Evolutionary conservation across 495 filamentous ascomycete species (phyloP), one percentile per base, ranked within the genome.

Genomic region (Penicillium fimorum): DNA sequence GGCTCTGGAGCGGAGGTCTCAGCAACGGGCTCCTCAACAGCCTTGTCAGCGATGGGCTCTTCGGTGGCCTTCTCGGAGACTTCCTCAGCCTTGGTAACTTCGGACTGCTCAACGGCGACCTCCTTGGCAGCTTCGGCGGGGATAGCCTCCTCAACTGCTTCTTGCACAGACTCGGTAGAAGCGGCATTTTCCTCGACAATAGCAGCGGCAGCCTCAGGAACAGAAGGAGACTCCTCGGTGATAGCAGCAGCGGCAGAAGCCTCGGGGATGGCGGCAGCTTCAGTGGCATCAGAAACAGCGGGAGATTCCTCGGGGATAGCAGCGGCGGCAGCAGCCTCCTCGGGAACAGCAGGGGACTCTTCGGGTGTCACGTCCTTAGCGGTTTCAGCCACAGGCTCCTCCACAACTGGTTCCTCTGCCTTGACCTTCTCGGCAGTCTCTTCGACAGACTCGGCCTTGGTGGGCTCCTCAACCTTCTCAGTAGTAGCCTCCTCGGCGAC

Each of bases 351-450:
- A 30, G 37, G 13, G 25, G 59, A 30, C 29, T 53, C 53, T 40
- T 59, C 37, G 27, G 45, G 37, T 13, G 33, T 37, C 4, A 25
- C 13, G 15, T 59, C 59, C 18, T 58, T 30, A 17, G 50, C 35
- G 42, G 44, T 11, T 32, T 65, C 60, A 22, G 43, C 38, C 17
- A 52, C 49, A 29, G 50, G 46, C 35, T 60, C 60, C 44, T 59
- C 60, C 17, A 48, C 49, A 42, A 47, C 32, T n/a, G 58, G 33
- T 29, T 55, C 55, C 33, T 59, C 50, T 11, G 35, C 38, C 24
- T 47, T 35, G 5, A 30, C 27, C 45, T 66, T 53, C 42, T 55
- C 51, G 42, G 49, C 12, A 12, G 44, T 22, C 49, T 52, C 50
- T 10, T 53, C 18, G 17, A 35, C 50, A 24, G 50, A 30, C 41